Base-by-base conservation (phyloP, 2,329 filamentous ascomycete genomes). In the Stromatinia cepivora region DNA sequence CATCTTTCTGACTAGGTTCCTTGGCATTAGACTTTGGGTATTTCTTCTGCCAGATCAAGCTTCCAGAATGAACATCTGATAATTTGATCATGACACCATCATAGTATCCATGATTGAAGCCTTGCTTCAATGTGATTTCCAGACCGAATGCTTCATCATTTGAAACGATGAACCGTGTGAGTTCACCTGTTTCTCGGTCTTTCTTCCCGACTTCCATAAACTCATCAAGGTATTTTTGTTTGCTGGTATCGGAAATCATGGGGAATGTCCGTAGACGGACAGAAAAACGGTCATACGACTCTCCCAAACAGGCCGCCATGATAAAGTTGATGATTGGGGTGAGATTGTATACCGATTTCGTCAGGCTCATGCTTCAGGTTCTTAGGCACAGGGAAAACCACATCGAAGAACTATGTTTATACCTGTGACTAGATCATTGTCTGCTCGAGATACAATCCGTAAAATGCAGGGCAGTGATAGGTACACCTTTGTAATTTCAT, bases 141-240 rank as follows among this genome's bases (percentile, higher is more conserved):
- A 67, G 9, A 10, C 56, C 46, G 39, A 67, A 67, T 5, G 1
- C 3, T 15, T 34, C 34, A 20, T 48, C n/a, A 10, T 62, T 42
- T 34, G 46, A 54, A 15, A 28, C 3, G 20, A 62, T 68, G 9
- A 68, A 68, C 9, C 36, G 45, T 45, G 46, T 68, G 20, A 68
- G 57, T 8, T n/a, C 11, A 1, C 66, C 57, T 15, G 46, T 62
- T 15, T 53, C 8, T 13, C 4, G 25, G 20, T 46, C 57, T 54
- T 54, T 62, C 36, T 68, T 63, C 9, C 34, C 57, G 25, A 68
- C 25, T 63, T 68, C 25, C 57, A 68, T 68, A 11, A 48, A 68
- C 45, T 68, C 66, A 15, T 68, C 56, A 2, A 62, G 5, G 17
- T 67, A 54, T n/a, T 54, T 36, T 22, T 25, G 28, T 34, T 25